Percentiles rank a stretch among this genome's conserved stretches.
phyloP scores from a whole-genome alignment of 352 stramenopile species.

The Phytophthora sansomeana region DNA sequence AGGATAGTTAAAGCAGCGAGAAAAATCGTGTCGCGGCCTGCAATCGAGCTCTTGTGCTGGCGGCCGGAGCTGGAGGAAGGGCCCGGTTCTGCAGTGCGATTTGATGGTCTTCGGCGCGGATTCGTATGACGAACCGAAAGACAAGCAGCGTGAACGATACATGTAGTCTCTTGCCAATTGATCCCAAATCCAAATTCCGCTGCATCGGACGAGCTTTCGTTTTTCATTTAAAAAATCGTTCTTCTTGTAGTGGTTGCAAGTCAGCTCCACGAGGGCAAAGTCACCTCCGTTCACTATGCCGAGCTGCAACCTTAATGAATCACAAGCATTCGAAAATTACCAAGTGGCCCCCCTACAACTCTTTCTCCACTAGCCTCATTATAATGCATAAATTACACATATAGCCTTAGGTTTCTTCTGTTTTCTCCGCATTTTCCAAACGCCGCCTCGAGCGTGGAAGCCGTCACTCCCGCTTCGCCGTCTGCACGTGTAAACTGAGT shows the following conservation, averaged over 20 bases:
- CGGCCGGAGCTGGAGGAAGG: background rate
- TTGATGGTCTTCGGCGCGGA: conserved; percentile 1
- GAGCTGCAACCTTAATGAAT: background rate
- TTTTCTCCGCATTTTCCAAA: conserved; percentile 36
- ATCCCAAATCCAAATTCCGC: no score
- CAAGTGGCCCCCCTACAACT: no score
- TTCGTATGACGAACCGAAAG: conserved; percentile 11
- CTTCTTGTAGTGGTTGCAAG: no score
- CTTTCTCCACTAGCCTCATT: background rate
- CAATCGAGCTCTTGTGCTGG: background rate
- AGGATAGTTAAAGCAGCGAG: background rate
- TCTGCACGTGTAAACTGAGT: no score
- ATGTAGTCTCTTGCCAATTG: no score
- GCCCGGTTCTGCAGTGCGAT: background rate
- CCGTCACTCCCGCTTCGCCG: background rate
- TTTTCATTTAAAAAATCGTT: no score
- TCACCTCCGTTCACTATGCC: background rate
- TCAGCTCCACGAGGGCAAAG: background rate
- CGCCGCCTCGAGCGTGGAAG: conserved; percentile 24
- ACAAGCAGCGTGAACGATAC: background rate
- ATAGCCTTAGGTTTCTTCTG: conserved; percentile 1
- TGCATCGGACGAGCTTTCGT: no score
- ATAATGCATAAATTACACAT: no score
- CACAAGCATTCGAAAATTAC: no score
- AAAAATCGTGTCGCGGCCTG: conserved; percentile 3